Base-by-base conservation (phyloP, 257 asterid genomes). In the Anisodus tanguticus region DNA sequence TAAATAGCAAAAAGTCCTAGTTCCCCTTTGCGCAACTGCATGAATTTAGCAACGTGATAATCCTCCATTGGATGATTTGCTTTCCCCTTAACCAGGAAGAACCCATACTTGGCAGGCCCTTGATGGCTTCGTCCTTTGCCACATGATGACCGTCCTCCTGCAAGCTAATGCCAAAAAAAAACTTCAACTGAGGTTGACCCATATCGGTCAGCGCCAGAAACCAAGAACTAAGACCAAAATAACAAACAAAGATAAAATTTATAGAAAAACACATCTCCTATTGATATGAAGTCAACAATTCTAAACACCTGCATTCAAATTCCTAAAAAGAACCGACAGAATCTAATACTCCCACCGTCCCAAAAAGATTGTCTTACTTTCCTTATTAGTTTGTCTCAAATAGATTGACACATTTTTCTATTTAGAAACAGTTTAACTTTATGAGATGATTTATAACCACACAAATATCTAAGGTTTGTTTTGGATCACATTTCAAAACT, bases 41-140 rank as follows among this genome's bases (percentile, higher is more conserved):
- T 92, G 84, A 93, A 95, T 85, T 93, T 95, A 49, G 98, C 98
- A 70, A 95, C 98, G 86, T 95, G 94, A 89, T 85, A 95, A 89
- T 95, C 98, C 91, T 95, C 98, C 98, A 95, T 95, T 1, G 98
- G 98, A 89, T 95, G 98, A 87, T 82, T 93, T 37, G 98, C 98
- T 83, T 90, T 93, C 77, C 98, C 99, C 88, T 95, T 95, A 37
- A 90, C 85, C 39, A 95, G 91, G 85, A 92, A 89, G 89, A 90
- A 94, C 67, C 99, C 99, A 69, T 87, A 95, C 87, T 93, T 95
- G 35, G 69, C 91, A 62, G 85, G 85, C 58, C 97, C 93, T 9
- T 83, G 88, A 17, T 83, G 86, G 91, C 94, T 91, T 86, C 94
- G 92, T 89, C 99, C 98, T 87, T 94, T 94, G 62, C 97, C 88